Evolutionary conservation across 2,329 filamentous ascomycete genomes (phyloP), one percentile per base, ranked within the genome.

Genomic region (Grosmannia serpens): DNA sequence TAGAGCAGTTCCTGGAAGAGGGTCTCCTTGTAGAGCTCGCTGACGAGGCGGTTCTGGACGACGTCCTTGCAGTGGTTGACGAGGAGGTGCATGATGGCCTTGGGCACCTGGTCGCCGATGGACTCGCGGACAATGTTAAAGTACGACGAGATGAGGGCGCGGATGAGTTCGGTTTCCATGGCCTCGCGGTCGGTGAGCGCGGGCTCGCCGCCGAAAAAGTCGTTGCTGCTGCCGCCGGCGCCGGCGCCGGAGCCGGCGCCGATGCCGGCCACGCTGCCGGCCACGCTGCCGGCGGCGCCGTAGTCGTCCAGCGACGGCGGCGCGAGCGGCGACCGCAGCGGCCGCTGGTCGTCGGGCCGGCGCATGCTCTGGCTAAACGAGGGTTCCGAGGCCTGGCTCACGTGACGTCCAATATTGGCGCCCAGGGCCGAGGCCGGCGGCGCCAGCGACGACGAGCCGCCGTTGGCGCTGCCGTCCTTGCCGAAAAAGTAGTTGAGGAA

Each of bases 401-500:
- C 84, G 68, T 95, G 89, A 64, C 91, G 64, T 62, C 72, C 64
- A 66, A 73, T 64, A 69, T 69, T 66, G 64, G 71, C 64, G 65
- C 53, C 38, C 13, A 55, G 53, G 9, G 53, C 7, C 26, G 53
- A 55, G 3, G 38, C 53, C 26, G 53, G 53, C 38, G 53, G 53
- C 9, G 35, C 53, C 53, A 55, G 53, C 26, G 53, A 26, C 8
- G 8, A 22, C 26, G n/a, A 6, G 41, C 41, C 20, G 41, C 41
- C n/a, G 13, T 38, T 38, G 5, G 11, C 11, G 41, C 82, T 78
- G 53, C 89, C 89, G 62, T 99, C 94, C 70, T 99, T 97, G 66
- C 94, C 91, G 67, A 99, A 99, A 74, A 99, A 99, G 73, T 99
- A 99, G 73, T 92, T 97, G 62, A 99, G 73, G 77, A 99, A 99